A percentile compares a stretch with the other conserved stretches of the same genome.
Evolutionary conservation across 73 alveolate species (phyloP).

Genomic region (Paramecium pentaurelia): DNA sequence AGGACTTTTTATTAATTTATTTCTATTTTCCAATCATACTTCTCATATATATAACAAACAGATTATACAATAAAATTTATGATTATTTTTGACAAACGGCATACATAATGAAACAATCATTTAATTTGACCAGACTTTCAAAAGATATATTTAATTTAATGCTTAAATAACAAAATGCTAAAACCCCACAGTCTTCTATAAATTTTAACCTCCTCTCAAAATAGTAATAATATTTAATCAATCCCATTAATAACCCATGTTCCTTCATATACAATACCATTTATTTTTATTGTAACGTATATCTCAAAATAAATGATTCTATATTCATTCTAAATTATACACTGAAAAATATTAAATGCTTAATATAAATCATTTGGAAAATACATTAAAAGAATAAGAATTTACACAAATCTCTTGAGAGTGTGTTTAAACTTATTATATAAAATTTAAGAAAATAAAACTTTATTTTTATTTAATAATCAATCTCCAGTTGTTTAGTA

Average conservation of each 20-base stretch:
- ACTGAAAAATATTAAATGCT: background rate
- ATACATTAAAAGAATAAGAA: background rate
- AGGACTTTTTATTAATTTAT: background rate
- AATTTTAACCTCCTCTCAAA: no score
- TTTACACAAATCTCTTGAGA: background rate
- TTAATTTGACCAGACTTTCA: background rate
- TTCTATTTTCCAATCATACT: background rate
- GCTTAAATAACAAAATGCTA: background rate
- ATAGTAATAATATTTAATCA: no score
- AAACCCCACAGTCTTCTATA: background rate
- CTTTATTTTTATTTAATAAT: background rate
- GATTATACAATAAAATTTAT: background rate
- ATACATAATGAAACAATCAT: background rate
- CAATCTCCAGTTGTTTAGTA: slow-evolving; percentile 14
- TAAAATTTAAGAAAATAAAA: background rate
- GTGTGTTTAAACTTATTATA: background rate
- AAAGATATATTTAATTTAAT: background rate
- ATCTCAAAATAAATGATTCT: background rate
- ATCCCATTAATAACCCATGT: no score
- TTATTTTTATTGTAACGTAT: no score
- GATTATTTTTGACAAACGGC: background rate
- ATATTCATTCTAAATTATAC: background rate
- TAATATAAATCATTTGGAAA: background rate
- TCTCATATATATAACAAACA: background rate
- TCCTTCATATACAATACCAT: no score